Percentiles rank a stretch among this genome's conserved stretches.
phyloP scores from a whole-genome alignment of 305 asterid genomes.

The Ajuga reptans region DNA sequence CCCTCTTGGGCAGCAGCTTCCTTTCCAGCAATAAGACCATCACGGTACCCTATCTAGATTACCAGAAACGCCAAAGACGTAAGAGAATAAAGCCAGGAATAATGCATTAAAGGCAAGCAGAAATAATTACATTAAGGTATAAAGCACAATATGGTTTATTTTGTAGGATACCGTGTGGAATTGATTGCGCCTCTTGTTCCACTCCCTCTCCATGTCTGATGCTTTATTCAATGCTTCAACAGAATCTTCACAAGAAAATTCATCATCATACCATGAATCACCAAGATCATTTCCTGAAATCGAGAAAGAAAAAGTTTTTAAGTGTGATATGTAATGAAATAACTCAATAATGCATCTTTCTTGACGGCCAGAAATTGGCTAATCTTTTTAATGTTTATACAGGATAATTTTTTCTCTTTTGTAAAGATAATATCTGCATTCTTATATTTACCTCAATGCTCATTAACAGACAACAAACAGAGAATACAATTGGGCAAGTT shows the following conservation, averaged over 20 bases:
- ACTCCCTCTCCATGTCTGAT: conserved; percentile 65
- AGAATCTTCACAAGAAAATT: conserved; percentile 34
- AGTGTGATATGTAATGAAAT: neutral
- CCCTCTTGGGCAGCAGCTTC: conserved; percentile 82
- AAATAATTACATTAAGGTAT: neutral
- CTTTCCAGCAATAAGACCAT: conserved; percentile 74
- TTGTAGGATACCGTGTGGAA: conserved; percentile 56
- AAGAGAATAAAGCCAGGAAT: neutral
- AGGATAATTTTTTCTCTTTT: too few species aligned
- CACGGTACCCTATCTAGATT: conserved; percentile 75
- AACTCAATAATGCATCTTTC: neutral
- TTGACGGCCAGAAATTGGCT: neutral
- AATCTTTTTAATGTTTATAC: neutral
- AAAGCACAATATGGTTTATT: neutral
- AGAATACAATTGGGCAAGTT: too few species aligned
- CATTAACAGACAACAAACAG: too few species aligned
- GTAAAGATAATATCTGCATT: too few species aligned
- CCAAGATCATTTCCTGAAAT: conserved; percentile 35
- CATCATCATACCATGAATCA: conserved; percentile 59
- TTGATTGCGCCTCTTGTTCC: conserved; percentile 54
- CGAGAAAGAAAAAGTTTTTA: conserved; percentile 2
- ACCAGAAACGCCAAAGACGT: conserved; percentile 18
- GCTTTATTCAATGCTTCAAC: conserved; percentile 21
- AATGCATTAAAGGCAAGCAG: neutral
- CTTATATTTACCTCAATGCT: too few species aligned